Base-by-base conservation (phyloP, 2,329 filamentous ascomycete species). In the Colletotrichum cereale region DNA sequence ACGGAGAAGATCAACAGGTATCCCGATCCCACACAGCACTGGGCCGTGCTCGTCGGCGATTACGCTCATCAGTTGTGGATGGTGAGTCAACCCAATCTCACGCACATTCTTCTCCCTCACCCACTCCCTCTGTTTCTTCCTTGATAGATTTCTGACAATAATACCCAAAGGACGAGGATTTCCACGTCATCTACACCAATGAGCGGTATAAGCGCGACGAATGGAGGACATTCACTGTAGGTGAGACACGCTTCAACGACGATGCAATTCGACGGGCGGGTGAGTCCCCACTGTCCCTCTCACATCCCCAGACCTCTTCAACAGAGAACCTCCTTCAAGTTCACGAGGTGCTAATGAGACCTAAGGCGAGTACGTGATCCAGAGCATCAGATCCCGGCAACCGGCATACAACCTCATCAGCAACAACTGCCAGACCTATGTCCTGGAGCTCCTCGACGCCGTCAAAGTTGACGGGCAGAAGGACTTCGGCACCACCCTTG, bases 391-490 rank as follows among this genome's bases (percentile, higher is more conserved):
- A 8, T 77, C 82, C 42, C 83, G 80, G 61, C 82, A 83, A 12
- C 83, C 87, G 0, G 85, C 80, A 0, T 90, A 90, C 78, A 89
- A 89, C 65, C 82, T 90, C 66, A 89, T 90, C 76, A 86, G 82
- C 73, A 90, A 90, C 77, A 90, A 90, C 78, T 90, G 88, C 76
- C 88, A 90, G 74, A 89, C 86, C 24, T 89, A 86, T 71, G 87
- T 86, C 0, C 75, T 88, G 18, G 79, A 83, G 55, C 78, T 89
- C 18, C 83, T 89, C 10, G 86, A 89, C 68, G 85, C 86, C 38
- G 87, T 89, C 68, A 86, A 88, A 70, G 81, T 86, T 16, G 85
- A 86, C 8, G 79, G 82, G 16, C 83, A 84, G 68, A 84, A 82
- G 53, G 82, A 89, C 58, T 89, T 89, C 52, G 87, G 83, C 47